Evolutionary conservation across 768 basidiomycete genomes (phyloP).

Genomic region (Leccinum longicurvipes): DNA sequence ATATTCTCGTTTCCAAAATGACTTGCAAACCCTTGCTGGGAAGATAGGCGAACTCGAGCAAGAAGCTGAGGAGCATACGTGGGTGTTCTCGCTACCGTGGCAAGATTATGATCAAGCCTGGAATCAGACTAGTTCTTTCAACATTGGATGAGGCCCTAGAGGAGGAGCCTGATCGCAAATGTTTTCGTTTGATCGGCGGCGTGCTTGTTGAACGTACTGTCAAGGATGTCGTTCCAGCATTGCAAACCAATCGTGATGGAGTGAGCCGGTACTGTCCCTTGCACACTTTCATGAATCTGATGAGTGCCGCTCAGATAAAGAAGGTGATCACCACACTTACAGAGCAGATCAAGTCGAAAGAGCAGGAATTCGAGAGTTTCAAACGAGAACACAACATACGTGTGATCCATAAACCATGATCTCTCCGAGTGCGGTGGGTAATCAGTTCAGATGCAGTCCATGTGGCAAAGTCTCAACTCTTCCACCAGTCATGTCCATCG

Average conservation of each 20-base stretch:
- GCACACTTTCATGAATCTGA: slow-evolving; percentile 2
- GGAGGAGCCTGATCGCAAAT: slow-evolving; percentile 89
- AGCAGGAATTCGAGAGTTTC: slow-evolving; percentile 77
- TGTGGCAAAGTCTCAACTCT: not conserved
- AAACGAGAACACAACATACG: slow-evolving; percentile 77
- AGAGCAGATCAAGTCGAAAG: slow-evolving; percentile 87
- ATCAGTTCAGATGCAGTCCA: not conserved
- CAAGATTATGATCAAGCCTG: not conserved
- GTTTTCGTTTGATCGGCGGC: slow-evolving; percentile 95
- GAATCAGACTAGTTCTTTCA: slow-evolving; percentile 73
- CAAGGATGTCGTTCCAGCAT: slow-evolving; percentile 85
- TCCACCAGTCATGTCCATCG: not conserved
- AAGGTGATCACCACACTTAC: slow-evolving; percentile 74
- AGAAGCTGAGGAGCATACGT: slow-evolving; percentile 96
- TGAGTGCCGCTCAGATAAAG: slow-evolving; percentile 56
- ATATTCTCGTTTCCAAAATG: slow-evolving; percentile 79
- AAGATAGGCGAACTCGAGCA: slow-evolving; percentile 97
- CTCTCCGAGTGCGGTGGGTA: slow-evolving; percentile 2
- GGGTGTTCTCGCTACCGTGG: slow-evolving; percentile 29
- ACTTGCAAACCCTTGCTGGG: slow-evolving; percentile 84
- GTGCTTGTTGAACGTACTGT: slow-evolving; percentile 95
- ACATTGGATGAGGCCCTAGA: slow-evolving; percentile 80
- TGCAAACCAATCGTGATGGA: slow-evolving; percentile 87
- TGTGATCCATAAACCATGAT: slow-evolving; percentile 40
- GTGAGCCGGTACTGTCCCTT: slow-evolving; percentile 42